Evolutionary conservation across 345 rosid species (phyloP).

Genomic region (Laguncularia racemosa): DNA sequence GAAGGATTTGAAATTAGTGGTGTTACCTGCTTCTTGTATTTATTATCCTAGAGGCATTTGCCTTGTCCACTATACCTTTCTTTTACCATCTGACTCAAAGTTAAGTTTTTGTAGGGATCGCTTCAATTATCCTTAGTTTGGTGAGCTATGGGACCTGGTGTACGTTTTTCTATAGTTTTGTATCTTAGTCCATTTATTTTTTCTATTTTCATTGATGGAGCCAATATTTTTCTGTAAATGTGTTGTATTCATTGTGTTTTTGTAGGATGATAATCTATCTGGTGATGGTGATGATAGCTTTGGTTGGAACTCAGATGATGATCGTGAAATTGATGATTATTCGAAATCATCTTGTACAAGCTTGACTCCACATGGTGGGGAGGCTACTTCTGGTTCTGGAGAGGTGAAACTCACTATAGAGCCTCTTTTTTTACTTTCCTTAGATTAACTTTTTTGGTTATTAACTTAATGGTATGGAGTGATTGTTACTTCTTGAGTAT

Average conservation of each 20-base stretch:
- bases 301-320: conserved; percentile 71
- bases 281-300: conserved; percentile 28
- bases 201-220: too few species aligned
- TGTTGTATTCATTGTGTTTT: background rate
- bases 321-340: conserved; percentile 42
- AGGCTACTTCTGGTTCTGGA: conserved; percentile 15
- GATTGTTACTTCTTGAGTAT: too few species aligned
- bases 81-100: too few species aligned
- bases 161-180: too few species aligned
- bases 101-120: too few species aligned
- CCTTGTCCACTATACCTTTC: too few species aligned
- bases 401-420: conserved; percentile 17
- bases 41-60: too few species aligned
- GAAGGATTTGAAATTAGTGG: too few species aligned
- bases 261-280: conserved; percentile 30
- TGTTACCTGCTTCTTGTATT: too few species aligned
- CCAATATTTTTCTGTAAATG: background rate
- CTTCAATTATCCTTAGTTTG: too few species aligned
- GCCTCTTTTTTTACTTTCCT: background rate
- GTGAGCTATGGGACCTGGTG: too few species aligned
- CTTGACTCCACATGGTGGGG: conserved; percentile 18
- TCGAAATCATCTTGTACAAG: conserved; percentile 16
- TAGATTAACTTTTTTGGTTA: background rate
- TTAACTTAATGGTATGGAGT: background rate
- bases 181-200: background rate